Percentiles rank a stretch among this genome's conserved stretches.
Conservation (phyloP, 1,139 yeast genomes). For the Spathaspora sp. region DNA sequence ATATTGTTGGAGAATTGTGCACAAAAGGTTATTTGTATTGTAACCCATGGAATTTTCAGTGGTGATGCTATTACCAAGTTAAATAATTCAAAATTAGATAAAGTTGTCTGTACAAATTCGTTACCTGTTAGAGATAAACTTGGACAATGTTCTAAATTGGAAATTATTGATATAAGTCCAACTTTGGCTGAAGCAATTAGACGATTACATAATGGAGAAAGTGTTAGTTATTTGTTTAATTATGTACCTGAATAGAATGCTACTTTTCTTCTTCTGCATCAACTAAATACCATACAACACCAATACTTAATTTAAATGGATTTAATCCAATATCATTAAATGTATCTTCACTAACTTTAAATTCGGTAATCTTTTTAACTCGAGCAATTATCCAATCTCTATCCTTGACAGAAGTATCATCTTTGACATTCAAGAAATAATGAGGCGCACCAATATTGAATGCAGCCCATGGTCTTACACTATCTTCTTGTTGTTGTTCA, state of each 20-base stretch:
- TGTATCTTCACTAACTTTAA: slow-evolving; percentile 39
- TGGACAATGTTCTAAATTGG: slow-evolving; percentile 52
- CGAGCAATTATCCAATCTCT: slow-evolving; percentile 77
- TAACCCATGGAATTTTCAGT: slow-evolving; percentile 78
- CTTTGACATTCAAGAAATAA: slow-evolving; percentile 49
- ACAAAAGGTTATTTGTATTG: slow-evolving; percentile 72
- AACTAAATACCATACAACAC: slow-evolving; percentile 50
- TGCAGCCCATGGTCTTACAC: slow-evolving; percentile 72
- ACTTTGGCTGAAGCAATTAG: slow-evolving; percentile 78
- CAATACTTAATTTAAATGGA: slow-evolving; percentile 50
- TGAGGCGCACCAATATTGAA: slow-evolving; percentile 83
- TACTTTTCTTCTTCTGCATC: slow-evolving; percentile 37
- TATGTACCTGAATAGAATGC: slow-evolving; percentile 12
- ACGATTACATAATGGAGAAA: slow-evolving; percentile 81
- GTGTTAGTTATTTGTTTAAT: slow-evolving; percentile 70
- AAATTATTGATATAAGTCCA: slow-evolving; percentile 69
- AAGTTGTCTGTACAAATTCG: slow-evolving; percentile 73
- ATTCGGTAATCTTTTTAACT: slow-evolving; percentile 50
- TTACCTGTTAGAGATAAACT: slow-evolving; percentile 64
- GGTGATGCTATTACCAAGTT: slow-evolving; percentile 67
- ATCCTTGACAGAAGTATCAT: slow-evolving; percentile 21
- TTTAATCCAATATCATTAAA: slow-evolving; percentile 30
- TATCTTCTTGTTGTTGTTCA: slow-evolving; percentile 15
- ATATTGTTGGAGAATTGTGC: slow-evolving; percentile 62
- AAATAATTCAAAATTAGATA: slow-evolving; percentile 54